phyloP scores from a whole-genome alignment of 176 grass and related monocot genomes.

The Oryza longistaminata region DNA sequence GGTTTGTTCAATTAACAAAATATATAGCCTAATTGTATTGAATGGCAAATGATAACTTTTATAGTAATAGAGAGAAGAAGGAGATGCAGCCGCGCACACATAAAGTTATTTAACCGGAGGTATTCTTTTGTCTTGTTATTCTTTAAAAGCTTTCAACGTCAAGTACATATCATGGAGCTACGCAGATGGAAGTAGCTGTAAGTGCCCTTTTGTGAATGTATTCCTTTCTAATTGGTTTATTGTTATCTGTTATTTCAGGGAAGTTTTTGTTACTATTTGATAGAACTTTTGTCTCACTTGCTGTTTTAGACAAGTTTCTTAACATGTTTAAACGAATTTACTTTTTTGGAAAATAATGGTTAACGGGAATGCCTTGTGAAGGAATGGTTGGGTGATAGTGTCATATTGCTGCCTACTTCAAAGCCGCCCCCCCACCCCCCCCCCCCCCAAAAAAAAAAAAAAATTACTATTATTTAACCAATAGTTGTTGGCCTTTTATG shows the following conservation, averaged over 20 bases:
- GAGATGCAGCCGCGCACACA: slow-evolving; percentile 14
- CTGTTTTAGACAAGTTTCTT: neutral
- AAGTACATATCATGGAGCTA: neutral
- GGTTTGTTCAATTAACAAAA: neutral
- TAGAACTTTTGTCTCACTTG: neutral
- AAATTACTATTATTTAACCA: neutral
- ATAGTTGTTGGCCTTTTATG: neutral
- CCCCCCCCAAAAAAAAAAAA: too few relatives aligned
- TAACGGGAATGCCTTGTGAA: neutral
- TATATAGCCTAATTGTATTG: neutral
- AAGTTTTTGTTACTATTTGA: neutral
- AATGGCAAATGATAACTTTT: neutral
- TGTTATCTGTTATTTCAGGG: neutral
- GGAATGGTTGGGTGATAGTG: neutral
- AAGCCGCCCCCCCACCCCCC: neutral
- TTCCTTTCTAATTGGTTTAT: neutral
- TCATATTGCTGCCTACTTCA: neutral
- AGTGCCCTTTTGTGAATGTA: neutral
- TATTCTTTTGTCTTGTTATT: neutral
- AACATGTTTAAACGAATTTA: neutral
- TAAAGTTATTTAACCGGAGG: neutral
- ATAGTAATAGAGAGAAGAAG: neutral
- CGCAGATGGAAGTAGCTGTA: neutral
- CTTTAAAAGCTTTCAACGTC: slow-evolving; percentile 9
- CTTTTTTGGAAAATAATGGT: neutral